Evolutionary conservation across 129 eudicot species (phyloP), one percentile per base, ranked within the genome.

Genomic region (Artemisia argyi): DNA sequence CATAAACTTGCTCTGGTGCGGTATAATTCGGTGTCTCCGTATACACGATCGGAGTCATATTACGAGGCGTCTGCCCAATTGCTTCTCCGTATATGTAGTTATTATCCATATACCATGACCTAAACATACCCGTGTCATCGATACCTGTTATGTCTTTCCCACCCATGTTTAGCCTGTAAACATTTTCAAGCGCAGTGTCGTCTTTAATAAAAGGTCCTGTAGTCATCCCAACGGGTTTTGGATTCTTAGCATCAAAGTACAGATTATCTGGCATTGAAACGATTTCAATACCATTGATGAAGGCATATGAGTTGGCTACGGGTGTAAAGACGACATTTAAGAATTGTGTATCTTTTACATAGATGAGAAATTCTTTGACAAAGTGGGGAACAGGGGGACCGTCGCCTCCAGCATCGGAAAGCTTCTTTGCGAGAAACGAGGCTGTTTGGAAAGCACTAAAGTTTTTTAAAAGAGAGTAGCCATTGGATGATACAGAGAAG

Each of bases 251-350:
- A 9, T 54, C 17, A 26, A 32, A 12, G 56, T 87, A 83, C 6
- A 78, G 69, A 18, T 66, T 5, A 1, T 61, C 68, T 0, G 95
- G 95, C 57, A 73, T 50, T 0, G 87, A 85, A 28, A 83, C 73
- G 5, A 85, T 17, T 72, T 89, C 91, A 49, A 85, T 89, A 28
- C 89, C 91, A 3, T 85, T 85, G 9, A 85, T 67, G 65, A 85
- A 85, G 3, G 85, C 88, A 11, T 64, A 83, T 0, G 86, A 80
- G 70, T 73, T 66, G 13, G 78, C 76, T 42, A 66, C 66, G 11
- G 95, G 88, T 14, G 64, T 35, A 24, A 88, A 85, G 3, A 82
- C 73, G 13, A 88, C 19, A 20, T 58, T 74, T 20, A 88, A 77
- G 12, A 0, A 1, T 19, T 81, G 78, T 42, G 46, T 26, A 13